Evolutionary conservation across 192 early-diverging fungal species (phyloP).

Genomic region (Pilobolus umbonatus): DNA sequence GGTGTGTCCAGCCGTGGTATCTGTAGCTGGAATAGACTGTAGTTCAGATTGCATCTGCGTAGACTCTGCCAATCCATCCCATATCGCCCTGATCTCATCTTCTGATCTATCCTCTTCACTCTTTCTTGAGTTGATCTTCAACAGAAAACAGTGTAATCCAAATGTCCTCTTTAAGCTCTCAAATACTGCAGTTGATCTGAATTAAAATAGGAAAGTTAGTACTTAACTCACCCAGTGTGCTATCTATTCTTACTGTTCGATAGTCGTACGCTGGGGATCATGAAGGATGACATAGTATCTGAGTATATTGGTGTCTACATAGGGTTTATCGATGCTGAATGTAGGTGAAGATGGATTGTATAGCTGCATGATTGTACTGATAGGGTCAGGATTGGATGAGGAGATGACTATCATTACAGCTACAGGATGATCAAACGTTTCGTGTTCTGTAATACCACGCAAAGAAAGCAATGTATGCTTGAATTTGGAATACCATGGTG

Average conservation of each 20-base stretch:
- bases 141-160: conserved; percentile 54
- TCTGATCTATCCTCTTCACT: not conserved
- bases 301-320: conserved; percentile 74
- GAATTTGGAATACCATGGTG: conserved; percentile 87
- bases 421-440: conserved; percentile 92
- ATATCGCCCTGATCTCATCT: conserved; percentile 5
- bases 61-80: conserved; percentile 7
- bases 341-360: conserved; percentile 48
- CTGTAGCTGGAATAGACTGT: not conserved
- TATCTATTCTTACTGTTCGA: conserved; percentile 44
- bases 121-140: conserved; percentile 54
- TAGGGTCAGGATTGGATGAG: conserved; percentile 70
- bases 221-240: not conserved
- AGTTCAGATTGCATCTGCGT: conserved; percentile 8
- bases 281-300: conserved; percentile 84
- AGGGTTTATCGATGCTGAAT: conserved; percentile 61
- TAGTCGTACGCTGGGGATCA: conserved; percentile 56
- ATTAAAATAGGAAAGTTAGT: not conserved
- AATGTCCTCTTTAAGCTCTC: conserved; percentile 62
- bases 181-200: conserved; percentile 55
- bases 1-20: not conserved
- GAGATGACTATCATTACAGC: conserved; percentile 65
- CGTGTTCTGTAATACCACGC: conserved; percentile 78
- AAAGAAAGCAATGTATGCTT: conserved; percentile 55
- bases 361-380: conserved; percentile 59